These are phyloP conservation scores for Beauveria varroae DNA, from an alignment of 2,329 filamentous ascomycete genomes.

Conservation along the genomic window DNA sequence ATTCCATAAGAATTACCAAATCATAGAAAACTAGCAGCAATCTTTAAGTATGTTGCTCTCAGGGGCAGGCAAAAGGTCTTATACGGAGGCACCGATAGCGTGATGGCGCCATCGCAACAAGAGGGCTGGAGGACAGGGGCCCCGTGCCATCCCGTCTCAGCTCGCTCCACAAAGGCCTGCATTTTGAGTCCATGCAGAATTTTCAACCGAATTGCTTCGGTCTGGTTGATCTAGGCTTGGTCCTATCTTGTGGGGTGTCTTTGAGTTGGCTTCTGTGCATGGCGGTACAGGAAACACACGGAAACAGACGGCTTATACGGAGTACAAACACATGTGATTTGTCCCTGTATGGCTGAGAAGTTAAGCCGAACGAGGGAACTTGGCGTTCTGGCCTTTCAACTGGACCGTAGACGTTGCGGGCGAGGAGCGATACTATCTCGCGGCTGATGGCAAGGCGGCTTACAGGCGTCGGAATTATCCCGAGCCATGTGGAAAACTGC, in stretches of 20 bases:
- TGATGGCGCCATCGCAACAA: not conserved
- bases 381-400: no score
- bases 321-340: no score
- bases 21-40: not conserved
- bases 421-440: no score
- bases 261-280: not conserved
- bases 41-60: no score
- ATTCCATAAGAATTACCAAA: not conserved
- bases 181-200: not conserved
- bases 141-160: not conserved
- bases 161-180: not conserved
- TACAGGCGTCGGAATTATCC: no score
- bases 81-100: not conserved
- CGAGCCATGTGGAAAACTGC: no score
- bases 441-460: no score
- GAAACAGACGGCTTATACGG: no score
- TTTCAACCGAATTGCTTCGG: not conserved
- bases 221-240: not conserved
- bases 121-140: not conserved
- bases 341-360: no score
- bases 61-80: not conserved
- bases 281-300: no score
- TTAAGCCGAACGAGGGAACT: no score
- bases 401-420: no score
- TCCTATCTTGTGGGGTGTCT: not conserved